phyloP scores from a whole-genome alignment of 2,329 filamentous ascomycete genomes.

The Botrytis medusae region DNA sequence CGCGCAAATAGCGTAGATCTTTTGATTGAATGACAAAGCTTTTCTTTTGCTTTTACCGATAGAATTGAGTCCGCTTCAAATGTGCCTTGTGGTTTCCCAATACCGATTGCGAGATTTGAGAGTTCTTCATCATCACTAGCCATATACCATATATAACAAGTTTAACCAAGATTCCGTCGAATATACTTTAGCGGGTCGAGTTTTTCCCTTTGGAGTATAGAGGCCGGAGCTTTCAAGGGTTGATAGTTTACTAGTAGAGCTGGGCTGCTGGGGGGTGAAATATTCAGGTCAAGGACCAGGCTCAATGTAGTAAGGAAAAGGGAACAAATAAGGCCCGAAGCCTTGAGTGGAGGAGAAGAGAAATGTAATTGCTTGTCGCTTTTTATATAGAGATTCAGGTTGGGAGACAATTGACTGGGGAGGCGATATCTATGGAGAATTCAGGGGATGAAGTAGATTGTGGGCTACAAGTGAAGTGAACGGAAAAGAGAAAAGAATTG shows the following conservation, averaged over 20 bases:
- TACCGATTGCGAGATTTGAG: conserved; percentile 32
- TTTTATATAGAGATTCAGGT: background rate
- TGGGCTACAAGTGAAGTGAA: background rate
- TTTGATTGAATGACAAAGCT: conserved; percentile 15
- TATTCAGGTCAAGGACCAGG: conserved; percentile 6
- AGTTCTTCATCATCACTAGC: conserved; percentile 37
- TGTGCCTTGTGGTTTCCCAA: conserved; percentile 35
- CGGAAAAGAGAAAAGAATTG: background rate
- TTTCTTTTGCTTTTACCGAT: conserved; percentile 13
- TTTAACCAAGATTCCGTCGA: conserved; percentile 20
- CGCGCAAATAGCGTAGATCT: conserved; percentile 19
- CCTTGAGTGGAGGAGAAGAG: conserved; percentile 1
- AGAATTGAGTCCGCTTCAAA: conserved; percentile 22
- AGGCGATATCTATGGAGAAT: background rate
- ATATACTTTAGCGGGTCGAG: conserved; percentile 19
- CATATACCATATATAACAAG: conserved; percentile 24
- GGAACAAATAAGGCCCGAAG: background rate
- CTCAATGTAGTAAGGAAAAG: background rate
- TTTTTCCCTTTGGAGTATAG: conserved; percentile 17
- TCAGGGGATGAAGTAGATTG: background rate
- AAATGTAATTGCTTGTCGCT: background rate
- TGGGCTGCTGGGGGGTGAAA: background rate
- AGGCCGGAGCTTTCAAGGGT: conserved; percentile 17
- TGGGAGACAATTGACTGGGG: background rate
- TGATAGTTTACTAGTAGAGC: conserved; percentile 5